Percentiles rank a stretch among this genome's conserved stretches.
phyloP scores from a whole-genome alignment of 2,329 filamentous ascomycete genomes.

The Pseudopithomyces maydicus region DNA sequence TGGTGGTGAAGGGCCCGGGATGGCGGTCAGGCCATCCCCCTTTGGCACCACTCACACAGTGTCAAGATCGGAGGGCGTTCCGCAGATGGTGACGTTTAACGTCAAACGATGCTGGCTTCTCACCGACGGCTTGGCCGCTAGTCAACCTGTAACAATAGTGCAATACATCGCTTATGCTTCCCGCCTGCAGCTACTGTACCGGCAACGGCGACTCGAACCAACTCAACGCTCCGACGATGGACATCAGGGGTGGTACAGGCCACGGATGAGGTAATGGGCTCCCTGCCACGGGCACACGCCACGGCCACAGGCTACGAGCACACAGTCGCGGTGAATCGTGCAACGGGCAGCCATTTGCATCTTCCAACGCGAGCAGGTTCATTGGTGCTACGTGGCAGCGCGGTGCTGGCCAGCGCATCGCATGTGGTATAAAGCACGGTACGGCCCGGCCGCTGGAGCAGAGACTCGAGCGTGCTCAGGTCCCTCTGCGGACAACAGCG shows the following conservation, averaged over 20 bases:
- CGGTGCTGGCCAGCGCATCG: neutral
- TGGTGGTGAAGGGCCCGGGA: neutral
- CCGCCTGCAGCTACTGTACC: constrained; percentile 1
- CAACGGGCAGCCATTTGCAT: neutral
- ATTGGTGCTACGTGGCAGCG: constrained; percentile 10
- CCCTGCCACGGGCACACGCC: too few species aligned
- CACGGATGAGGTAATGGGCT: constrained; percentile 5
- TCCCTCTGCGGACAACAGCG: neutral
- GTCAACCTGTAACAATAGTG: constrained; percentile 22
- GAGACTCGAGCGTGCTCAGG: neutral
- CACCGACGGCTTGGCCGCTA: constrained; percentile 12
- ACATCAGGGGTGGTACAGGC: neutral
- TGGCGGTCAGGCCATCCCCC: neutral
- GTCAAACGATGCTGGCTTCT: constrained; percentile 7
- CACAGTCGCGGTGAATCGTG: neutral
- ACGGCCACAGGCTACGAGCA: neutral
- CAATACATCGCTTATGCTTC: constrained; percentile 17
- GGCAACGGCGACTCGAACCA: neutral
- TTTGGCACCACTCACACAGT: neutral
- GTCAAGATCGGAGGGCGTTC: constrained; percentile 9
- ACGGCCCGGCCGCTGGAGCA: neutral
- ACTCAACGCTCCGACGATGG: neutral
- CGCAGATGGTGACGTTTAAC: neutral
- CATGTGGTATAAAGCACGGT: neutral
- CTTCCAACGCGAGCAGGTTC: neutral